These are phyloP conservation scores for Fonsecaea erecta DNA, from an alignment of 2,329 filamentous ascomycete species.

Conservation along the genomic window DNA sequence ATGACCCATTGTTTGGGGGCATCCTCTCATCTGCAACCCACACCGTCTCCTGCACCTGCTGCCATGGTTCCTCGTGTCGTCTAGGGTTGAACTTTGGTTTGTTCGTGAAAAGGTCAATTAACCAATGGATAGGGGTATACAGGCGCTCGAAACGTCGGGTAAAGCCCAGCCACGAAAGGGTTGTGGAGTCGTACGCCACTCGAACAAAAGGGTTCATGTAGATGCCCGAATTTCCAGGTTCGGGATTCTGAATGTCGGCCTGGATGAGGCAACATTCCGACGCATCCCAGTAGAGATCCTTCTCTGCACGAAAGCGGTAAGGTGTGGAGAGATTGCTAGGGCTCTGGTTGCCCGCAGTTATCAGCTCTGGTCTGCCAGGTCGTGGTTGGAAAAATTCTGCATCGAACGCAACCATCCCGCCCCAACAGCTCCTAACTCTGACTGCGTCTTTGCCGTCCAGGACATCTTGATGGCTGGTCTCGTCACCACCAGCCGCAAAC, in stretches of 20 bases:
- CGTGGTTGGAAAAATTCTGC: slow-evolving; percentile 50
- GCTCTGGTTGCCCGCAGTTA: slow-evolving; percentile 31
- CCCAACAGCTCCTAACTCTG: slow-evolving; percentile 75
- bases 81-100: slow-evolving; percentile 67
- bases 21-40: slow-evolving; percentile 45
- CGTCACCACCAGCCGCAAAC: slow-evolving; percentile 61
- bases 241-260: slow-evolving; percentile 52
- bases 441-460: slow-evolving; percentile 64
- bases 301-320: slow-evolving; percentile 61
- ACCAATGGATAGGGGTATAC: slow-evolving; percentile 62
- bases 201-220: slow-evolving; percentile 78
- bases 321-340: slow-evolving; percentile 38
- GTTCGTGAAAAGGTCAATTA: slow-evolving; percentile 61
- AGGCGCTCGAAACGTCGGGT: slow-evolving; percentile 69
- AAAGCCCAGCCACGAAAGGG: slow-evolving; percentile 63
- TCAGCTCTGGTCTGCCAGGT: slow-evolving; percentile 11
- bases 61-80: slow-evolving; percentile 62
- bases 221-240: slow-evolving; percentile 59
- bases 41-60: slow-evolving; percentile 49
- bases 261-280: slow-evolving; percentile 68
- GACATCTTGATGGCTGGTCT: slow-evolving; percentile 65
- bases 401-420: slow-evolving; percentile 68
- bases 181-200: slow-evolving; percentile 66
- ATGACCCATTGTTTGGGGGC: slow-evolving; percentile 44
- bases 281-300: slow-evolving; percentile 64